A percentile compares a stretch with the other conserved stretches of the same genome.
phyloP scores from a whole-genome alignment of 202 grass and related monocot genomes.

The Miscanthus sacchariflorus region DNA sequence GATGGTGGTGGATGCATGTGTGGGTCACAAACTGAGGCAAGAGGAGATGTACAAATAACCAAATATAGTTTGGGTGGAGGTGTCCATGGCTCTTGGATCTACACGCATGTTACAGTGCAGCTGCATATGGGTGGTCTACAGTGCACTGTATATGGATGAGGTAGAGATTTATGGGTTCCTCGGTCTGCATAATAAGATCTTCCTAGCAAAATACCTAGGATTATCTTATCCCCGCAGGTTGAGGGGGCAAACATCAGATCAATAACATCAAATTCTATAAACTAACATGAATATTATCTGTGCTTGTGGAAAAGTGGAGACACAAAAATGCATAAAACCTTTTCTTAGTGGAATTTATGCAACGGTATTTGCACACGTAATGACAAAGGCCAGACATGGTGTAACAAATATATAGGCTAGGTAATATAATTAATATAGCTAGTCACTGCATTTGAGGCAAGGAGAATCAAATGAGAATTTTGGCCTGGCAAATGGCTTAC shows the following conservation, averaged over 20 bases:
- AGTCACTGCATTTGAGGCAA: slow-evolving; percentile 40
- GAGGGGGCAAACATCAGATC: slow-evolving; percentile 35
- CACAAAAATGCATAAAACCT: slow-evolving; percentile 28
- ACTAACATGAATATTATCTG: slow-evolving; percentile 36
- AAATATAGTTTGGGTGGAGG: too few relatives aligned
- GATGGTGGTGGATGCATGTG: too few relatives aligned
- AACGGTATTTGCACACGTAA: slow-evolving; percentile 46
- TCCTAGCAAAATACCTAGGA: too few relatives aligned
- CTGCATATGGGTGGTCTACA: too few relatives aligned
- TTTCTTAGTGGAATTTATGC: slow-evolving; percentile 32
- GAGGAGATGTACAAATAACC: too few relatives aligned
- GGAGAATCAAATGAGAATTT: slow-evolving; percentile 48
- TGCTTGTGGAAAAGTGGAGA: slow-evolving; percentile 32
- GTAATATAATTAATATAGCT: slow-evolving; percentile 14
- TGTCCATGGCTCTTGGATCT: too few relatives aligned
- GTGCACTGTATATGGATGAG: too few relatives aligned
- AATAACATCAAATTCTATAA: slow-evolving; percentile 35
- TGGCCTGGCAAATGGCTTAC: slow-evolving; percentile 33
- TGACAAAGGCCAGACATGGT: slow-evolving; percentile 31
- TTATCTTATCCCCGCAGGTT: too few relatives aligned
- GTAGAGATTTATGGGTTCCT: too few relatives aligned
- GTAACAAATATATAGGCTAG: slow-evolving; percentile 22
- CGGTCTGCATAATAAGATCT: too few relatives aligned
- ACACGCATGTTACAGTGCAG: too few relatives aligned
- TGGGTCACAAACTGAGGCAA: too few relatives aligned